Evolutionary conservation across 164 flowering plant species (phyloP).

Genomic region (Magnolia sinica): DNA sequence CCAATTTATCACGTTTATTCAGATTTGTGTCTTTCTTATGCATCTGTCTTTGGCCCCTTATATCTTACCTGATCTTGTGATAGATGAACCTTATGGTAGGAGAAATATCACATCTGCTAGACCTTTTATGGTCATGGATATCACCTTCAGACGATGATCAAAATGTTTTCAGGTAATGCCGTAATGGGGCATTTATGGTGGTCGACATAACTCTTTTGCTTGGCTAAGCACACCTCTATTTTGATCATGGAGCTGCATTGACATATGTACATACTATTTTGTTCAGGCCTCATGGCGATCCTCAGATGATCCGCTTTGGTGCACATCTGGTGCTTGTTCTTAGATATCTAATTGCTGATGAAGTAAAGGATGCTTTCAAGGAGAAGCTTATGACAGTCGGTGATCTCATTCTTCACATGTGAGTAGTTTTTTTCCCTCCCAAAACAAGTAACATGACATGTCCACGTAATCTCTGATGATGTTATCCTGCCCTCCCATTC

Average conservation of each 20-base stretch:
- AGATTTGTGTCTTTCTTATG: not conserved
- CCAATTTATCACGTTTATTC: not conserved
- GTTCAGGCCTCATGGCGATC: conserved; percentile 89
- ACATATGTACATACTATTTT: not conserved
- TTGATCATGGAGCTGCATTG: not conserved
- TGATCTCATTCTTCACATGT: conserved; percentile 89
- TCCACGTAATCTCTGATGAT: too few relatives aligned
- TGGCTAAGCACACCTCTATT: not conserved
- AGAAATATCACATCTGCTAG: conserved; percentile 73
- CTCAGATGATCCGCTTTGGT: conserved; percentile 95
- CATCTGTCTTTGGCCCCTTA: not conserved
- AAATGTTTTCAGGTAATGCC: conserved; percentile 53
- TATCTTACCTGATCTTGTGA: conserved; percentile 15
- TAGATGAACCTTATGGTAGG: conserved; percentile 98
- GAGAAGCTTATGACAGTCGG: conserved; percentile 84
- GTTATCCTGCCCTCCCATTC: not conserved
- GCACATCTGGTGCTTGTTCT: conserved; percentile 96
- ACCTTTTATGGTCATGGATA: conserved; percentile 93
- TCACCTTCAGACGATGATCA: conserved; percentile 79
- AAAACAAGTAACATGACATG: too few relatives aligned
- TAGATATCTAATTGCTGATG: conserved; percentile 68
- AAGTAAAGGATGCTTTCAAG: conserved; percentile 64
- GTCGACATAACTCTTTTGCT: too few relatives aligned
- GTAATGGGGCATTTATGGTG: not conserved
- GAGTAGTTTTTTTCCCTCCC: conserved; percentile 23